Percentiles rank a stretch among this genome's conserved stretches.
These are phyloP conservation scores for Mitragyna speciosa DNA, from an alignment of 257 asterid genomes.

Conservation along the genomic window DNA sequence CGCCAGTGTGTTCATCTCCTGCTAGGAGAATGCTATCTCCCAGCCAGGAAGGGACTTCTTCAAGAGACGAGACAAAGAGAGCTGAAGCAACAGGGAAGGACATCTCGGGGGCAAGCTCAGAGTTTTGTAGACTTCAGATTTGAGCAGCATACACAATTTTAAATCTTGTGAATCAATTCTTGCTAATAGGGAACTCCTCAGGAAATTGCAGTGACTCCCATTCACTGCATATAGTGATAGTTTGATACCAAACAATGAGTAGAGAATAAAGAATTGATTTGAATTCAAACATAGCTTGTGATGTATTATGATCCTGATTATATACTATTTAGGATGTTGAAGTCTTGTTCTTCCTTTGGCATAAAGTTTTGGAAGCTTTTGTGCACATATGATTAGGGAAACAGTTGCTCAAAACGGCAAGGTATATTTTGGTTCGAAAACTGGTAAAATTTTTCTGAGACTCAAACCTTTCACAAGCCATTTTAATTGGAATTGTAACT, in stretches of 20 bases:
- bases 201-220: background rate
- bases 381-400: too few species aligned
- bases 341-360: too few species aligned
- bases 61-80: background rate
- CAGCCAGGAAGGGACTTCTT: conserved; percentile 5
- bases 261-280: background rate
- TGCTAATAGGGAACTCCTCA: background rate
- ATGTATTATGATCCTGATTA: background rate
- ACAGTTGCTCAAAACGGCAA: too few species aligned
- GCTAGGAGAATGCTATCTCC: conserved; percentile 8
- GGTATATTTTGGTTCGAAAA: too few species aligned
- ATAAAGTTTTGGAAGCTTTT: too few species aligned
- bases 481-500: too few species aligned
- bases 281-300: background rate
- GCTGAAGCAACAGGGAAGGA: background rate
- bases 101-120: conserved; percentile 16
- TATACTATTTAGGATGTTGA: too few species aligned
- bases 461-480: too few species aligned
- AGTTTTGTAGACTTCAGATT: conserved; percentile 21
- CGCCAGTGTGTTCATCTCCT: conserved; percentile 27
- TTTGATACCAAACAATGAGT: background rate
- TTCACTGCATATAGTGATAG: background rate
- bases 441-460: too few species aligned
- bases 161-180: background rate
- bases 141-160: conserved; percentile 3